Evolutionary conservation across 1,284 basidiomycete species (phyloP), one percentile per base, ranked within the genome.

Genomic region (Cryptococcus sp.): DNA sequence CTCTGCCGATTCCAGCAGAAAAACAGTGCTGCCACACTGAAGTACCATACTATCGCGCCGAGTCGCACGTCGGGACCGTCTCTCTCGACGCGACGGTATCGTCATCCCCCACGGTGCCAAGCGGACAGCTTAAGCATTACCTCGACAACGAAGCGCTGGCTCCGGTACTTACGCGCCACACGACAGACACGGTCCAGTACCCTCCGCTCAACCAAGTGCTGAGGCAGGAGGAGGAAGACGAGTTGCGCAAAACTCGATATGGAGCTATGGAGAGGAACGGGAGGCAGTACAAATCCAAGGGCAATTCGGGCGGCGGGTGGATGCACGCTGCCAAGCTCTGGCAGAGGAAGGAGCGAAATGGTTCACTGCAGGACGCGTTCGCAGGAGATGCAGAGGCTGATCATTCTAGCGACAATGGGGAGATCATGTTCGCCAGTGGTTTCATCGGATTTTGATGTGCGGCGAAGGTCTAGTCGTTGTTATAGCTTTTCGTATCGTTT

Each of bases 251-350:
- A 45, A 39, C 20, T 3, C 29, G 54, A 51, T 55, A 50, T 43
- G 37, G 39, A 37, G 45, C 43, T 29, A 15, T 40, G 41, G 16
- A 25, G 43, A 25, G 39, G 26, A 22, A 29, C 46, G 29, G 13
- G 29, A 34, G 29, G 8, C 29, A 34, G 8, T 34, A 13, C 8
- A 7, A 34, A 10, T 10, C 29, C 8, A 4, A 34, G 8, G 29
- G 29, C 29, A 51, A 38, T 23, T 29, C 23, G 25, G 54, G 61
- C 3, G 63, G 63, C 3, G 49, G 20, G 3, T 41, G 46, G 8
- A 45, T 50, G 44, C 58, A 63, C 40, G 63, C 63, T 43, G 61
- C 58, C 16, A 63, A 55, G 50, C 29, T 65, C 41, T 65, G 63
- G 63, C 61, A 65, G 48, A 40, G 52, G 8, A 55, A 57, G 47